These are phyloP conservation scores for Didymella sp. DNA, from an alignment of 2,329 filamentous ascomycete species.

Conservation along the genomic window DNA sequence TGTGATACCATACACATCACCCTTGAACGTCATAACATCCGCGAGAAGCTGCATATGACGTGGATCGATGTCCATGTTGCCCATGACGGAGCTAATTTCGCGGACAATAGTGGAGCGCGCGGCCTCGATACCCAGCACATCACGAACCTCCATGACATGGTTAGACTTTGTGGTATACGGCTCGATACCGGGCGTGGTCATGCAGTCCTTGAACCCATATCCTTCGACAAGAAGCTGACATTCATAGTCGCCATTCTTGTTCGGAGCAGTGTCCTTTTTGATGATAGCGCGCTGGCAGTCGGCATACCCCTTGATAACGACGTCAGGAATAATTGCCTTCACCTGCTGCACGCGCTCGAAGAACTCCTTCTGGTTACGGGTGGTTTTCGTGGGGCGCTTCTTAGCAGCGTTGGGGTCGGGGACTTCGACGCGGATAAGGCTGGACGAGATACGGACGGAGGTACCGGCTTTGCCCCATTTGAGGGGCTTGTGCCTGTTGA, in stretches of 20 bases:
- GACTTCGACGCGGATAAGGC: slow-evolving; percentile 75
- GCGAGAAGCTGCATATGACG: slow-evolving; percentile 97
- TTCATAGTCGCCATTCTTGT: slow-evolving; percentile 67
- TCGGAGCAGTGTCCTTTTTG: slow-evolving; percentile 74
- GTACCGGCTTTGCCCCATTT: slow-evolving; percentile 74
- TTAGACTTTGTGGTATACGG: slow-evolving; percentile 79
- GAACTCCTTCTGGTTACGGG: slow-evolving; percentile 63
- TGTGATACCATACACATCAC: slow-evolving; percentile 94
- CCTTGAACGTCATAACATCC: slow-evolving; percentile 99
- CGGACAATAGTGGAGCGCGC: slow-evolving; percentile 86
- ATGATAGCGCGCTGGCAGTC: slow-evolving; percentile 88
- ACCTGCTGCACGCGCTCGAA: slow-evolving; percentile 83
- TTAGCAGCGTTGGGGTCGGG: slow-evolving; percentile 53
- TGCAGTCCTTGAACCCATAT: slow-evolving; percentile 86
- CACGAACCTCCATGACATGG: slow-evolving; percentile 85
- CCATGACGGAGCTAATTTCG: slow-evolving; percentile 91
- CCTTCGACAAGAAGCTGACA: slow-evolving; percentile 80
- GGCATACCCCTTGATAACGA: slow-evolving; percentile 90
- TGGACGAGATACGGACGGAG: slow-evolving; percentile 47
- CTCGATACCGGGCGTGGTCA: slow-evolving; percentile 91
- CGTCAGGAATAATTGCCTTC: slow-evolving; percentile 78
- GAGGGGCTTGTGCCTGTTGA: slow-evolving; percentile 81
- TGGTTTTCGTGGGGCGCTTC: slow-evolving; percentile 39
- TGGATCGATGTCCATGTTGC: slow-evolving; percentile 92
- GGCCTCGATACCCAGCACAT: slow-evolving; percentile 93